A percentile compares a stretch with the other conserved stretches of the same genome.
Evolutionary conservation across 1,284 basidiomycete species (phyloP).

Genomic region (Leccinum fuscescens): DNA sequence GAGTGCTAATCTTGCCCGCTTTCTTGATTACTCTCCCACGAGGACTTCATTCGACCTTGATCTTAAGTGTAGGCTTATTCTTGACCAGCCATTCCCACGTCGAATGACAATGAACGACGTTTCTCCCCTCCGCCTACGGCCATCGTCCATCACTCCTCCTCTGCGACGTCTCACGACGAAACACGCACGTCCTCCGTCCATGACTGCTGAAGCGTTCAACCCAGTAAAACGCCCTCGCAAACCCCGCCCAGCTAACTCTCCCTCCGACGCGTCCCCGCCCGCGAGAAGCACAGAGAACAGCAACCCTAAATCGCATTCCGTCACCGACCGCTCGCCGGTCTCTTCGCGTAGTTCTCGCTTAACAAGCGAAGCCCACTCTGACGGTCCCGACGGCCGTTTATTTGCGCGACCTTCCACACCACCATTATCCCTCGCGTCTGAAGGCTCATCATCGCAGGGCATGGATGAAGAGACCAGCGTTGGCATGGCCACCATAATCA

Average conservation of each 20-base stretch:
- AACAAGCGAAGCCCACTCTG: conserved; percentile 17
- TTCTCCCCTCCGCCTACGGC: conserved; percentile 37
- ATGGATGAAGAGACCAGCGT: conserved; percentile 12
- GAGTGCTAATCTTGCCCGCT: conserved; percentile 38
- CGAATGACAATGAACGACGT: conserved; percentile 37
- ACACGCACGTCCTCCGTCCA: conserved; percentile 31
- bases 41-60: conserved; percentile 33
- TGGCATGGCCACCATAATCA: conserved; percentile 32
- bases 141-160: conserved; percentile 26
- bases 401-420: conserved; percentile 29
- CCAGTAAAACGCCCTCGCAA: conserved; percentile 31
- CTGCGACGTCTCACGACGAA: conserved; percentile 29
- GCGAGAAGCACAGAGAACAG: conserved; percentile 19
- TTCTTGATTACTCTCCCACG: conserved; percentile 38
- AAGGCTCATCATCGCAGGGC: conserved; percentile 23
- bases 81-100: conserved; percentile 33
- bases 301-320: conserved; percentile 11
- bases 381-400: conserved; percentile 24
- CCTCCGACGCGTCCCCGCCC: conserved; percentile 13
- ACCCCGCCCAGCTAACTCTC: conserved; percentile 19
- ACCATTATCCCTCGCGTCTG: conserved; percentile 30
- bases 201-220: conserved; percentile 27
- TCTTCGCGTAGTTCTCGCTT: conserved; percentile 27
- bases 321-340: conserved; percentile 16
- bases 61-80: conserved; percentile 30